phyloP scores from a whole-genome alignment of 1,139 yeast genomes.

The Taphrina flavorubra region DNA sequence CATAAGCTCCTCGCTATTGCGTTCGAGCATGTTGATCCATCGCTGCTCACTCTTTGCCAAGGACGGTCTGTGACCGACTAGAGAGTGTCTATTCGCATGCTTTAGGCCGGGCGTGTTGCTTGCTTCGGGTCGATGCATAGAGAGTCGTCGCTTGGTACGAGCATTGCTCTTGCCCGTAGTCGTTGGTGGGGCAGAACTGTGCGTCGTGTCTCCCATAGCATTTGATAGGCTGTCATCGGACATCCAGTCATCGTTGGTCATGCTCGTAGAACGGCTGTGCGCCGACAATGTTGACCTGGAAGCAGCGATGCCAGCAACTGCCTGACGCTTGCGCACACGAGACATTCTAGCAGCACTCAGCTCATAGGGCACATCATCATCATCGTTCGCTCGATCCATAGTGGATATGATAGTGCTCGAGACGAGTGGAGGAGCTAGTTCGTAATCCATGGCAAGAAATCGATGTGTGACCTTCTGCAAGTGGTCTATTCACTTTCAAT shows the following conservation, averaged over 20 bases:
- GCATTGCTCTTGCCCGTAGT: not conserved
- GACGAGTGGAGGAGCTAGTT: conserved; percentile 3
- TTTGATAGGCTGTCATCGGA: not conserved
- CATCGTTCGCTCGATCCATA: not conserved
- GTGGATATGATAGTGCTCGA: not conserved
- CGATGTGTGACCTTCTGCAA: no score
- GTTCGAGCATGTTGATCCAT: conserved; percentile 30
- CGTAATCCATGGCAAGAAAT: not conserved
- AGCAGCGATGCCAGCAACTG: conserved; percentile 4
- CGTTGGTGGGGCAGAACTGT: not conserved
- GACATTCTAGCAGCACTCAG: not conserved
- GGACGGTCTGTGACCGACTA: not conserved
- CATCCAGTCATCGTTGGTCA: conserved; percentile 4
- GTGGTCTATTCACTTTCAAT: not conserved
- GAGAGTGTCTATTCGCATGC: not conserved
- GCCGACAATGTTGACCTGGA: not conserved
- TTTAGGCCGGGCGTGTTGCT: not conserved
- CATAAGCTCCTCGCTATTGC: conserved; percentile 35
- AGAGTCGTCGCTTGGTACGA: not conserved
- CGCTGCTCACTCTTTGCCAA: conserved; percentile 18
- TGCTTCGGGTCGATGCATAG: conserved; percentile 3
- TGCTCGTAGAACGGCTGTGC: not conserved
- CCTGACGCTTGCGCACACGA: conserved; percentile 5
- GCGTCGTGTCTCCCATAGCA: not conserved
- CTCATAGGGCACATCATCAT: not conserved